Evolutionary conservation across 179 eudicot species (phyloP), one percentile per base, ranked within the genome.

Genomic region (Dionaea muscipula): DNA sequence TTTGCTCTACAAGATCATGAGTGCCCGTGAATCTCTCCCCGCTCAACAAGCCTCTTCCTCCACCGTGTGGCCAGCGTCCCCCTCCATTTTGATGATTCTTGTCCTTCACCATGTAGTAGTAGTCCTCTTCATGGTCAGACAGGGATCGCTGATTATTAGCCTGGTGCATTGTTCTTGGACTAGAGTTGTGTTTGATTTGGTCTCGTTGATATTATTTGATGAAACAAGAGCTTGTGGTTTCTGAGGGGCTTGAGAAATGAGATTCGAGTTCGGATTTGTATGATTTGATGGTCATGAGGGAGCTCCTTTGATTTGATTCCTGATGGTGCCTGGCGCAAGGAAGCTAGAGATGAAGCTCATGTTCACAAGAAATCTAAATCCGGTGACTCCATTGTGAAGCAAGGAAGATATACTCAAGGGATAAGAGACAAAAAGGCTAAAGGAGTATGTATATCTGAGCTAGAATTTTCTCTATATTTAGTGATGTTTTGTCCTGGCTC

Each of bases 1-100:
- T 72, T 62, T 72, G 77, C 55, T 72, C 77, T 0, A 72, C 77
- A 10, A 72, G 73, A 55, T 72, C 77, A 13, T 67, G 64, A 1
- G 76, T 63, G 26, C 26, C 22, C n/a, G 51, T 23, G 26, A 21
- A 47, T 49, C 53, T 25, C 35, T 49, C 53, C 10, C 35, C 33
- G 33, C 20, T 25, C 18, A 49, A 6, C 53, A 26, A 49, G 31
- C 33, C n/a, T 26, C 53, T 49, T 16, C 33, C 33, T 25, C n/a
- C 35, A 16, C 47, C 47, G 7, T 43, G 16, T 3, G 47, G 47
- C 28, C 33, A 49, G 18, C 35, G 20, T 3, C 19, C 28, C 1
- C 19, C 28, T 12, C 28, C 31, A 5, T 14, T 18, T 20, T 26
- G 18, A 14, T 13, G 28, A 15, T 26, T 14, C 9, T 18, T 25